phyloP scores from a whole-genome alignment of 495 filamentous ascomycete species.

The Apiosordaria backusii region DNA sequence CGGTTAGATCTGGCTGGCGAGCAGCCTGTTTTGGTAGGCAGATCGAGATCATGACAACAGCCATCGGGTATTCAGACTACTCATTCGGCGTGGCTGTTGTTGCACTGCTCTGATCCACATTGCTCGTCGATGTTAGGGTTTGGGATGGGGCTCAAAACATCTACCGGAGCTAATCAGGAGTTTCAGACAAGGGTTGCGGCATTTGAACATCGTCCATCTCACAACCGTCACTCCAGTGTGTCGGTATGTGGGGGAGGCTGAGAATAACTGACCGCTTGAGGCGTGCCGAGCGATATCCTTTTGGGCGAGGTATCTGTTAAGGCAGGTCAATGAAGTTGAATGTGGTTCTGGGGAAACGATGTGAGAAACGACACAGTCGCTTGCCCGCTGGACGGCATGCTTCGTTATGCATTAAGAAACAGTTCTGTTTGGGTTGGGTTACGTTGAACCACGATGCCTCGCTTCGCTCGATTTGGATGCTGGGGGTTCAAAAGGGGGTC shows the following conservation, averaged over 20 bases:
- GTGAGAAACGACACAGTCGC: background rate
- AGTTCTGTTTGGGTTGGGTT: background rate
- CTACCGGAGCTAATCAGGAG: background rate
- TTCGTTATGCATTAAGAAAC: background rate
- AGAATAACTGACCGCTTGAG: background rate
- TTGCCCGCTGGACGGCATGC: background rate
- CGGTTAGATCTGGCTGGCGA: background rate
- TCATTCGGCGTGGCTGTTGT: too few species aligned
- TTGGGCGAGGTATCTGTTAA: background rate
- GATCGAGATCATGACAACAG: background rate
- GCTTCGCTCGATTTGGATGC: background rate
- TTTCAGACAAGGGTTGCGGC: background rate
- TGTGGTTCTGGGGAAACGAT: background rate
- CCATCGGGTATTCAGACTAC: background rate
- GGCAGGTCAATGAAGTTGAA: background rate
- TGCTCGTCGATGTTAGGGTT: too few species aligned
- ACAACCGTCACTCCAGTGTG: background rate
- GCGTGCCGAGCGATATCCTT: background rate
- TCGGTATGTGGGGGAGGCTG: background rate
- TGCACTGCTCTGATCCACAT: too few species aligned
- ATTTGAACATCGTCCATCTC: background rate
- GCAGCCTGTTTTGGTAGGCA: background rate
- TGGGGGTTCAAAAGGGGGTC: background rate
- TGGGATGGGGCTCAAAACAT: background rate
- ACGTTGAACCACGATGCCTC: background rate